Evolutionary conservation across 441 rosid species (phyloP), one percentile per base, ranked within the genome.

Genomic region (Populus hybrid): DNA sequence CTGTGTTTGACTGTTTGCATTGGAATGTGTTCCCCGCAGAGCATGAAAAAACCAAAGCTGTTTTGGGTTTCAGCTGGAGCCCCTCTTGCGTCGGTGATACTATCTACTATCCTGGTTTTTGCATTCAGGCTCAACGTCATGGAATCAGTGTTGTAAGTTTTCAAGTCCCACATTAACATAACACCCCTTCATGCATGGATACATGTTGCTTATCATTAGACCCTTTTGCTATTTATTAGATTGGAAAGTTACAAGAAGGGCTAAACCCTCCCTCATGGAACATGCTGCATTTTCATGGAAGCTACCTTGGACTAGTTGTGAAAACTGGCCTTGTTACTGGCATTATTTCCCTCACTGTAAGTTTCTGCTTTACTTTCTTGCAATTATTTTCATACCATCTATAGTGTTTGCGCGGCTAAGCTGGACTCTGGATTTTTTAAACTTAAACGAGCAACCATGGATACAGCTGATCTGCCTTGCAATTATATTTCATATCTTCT

Each of bases 61-160:
- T 93, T 93, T 79, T 94, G 97, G 99, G 88, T 94, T 28, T 90
- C 99, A 72, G 97, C 97, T 0, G 95, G 95, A 76, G 92, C 97
- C 18, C 99, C 99, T 18, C 89, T 94, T 61, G 53, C 84, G 59
- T 93, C 89, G 21, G 97, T 94, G 38, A 84, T 94, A 71, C 20
- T 90, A 63, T 89, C 98, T 67, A 93, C 99, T 10, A 81, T 93
- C 81, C 38, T 92, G 21, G 93, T 93, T 81, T 92, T 93, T 71
- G 93, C 86, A 79, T 87, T 81, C 86, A 94, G 84, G 97, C 87
- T 46, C 90, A 94, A 66, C 85, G 84, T 75, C 93, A 94, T 24
- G 98, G 97, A 14, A 90, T 94, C 84, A 84, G 88, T 75, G 80
- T 85, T 8, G 99, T 94, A 87, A 82, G 91, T 82, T 64, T 70